Evolutionary conservation across 2,329 filamentous ascomycete genomes (phyloP).

Genomic region (Thelonectria rubi): DNA sequence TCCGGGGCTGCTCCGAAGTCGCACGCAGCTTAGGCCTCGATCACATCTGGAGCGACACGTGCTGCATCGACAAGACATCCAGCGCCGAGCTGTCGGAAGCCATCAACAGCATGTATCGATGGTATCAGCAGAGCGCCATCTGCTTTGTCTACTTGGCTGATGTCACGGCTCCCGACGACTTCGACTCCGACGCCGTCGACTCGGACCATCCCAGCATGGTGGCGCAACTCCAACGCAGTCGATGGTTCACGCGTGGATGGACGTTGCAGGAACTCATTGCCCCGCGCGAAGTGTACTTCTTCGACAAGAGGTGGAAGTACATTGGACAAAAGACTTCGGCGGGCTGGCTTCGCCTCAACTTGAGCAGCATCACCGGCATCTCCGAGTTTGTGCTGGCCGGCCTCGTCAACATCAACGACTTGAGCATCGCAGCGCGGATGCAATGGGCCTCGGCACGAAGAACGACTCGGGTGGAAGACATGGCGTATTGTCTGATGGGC

Average conservation of each 20-base stretch:
- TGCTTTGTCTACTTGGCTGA: slow-evolving; percentile 30
- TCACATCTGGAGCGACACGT: slow-evolving; percentile 27
- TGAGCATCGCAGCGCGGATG: slow-evolving; percentile 17
- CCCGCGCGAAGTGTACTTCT: slow-evolving; percentile 6
- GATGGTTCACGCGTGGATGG: slow-evolving; percentile 29
- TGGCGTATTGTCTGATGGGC: slow-evolving; percentile 15
- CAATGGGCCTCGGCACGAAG: slow-evolving; percentile 8
- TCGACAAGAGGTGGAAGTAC: slow-evolving; percentile 9
- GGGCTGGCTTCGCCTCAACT: not conserved
- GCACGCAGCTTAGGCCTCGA: not conserved
- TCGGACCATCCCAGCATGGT: not conserved
- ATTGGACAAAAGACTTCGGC: slow-evolving; percentile 13
- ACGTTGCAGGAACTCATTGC: slow-evolving; percentile 24
- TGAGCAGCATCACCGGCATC: slow-evolving; percentile 16
- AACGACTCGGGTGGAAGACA: slow-evolving; percentile 15
- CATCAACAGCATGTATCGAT: slow-evolving; percentile 32
- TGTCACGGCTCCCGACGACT: not conserved
- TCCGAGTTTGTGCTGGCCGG: not conserved
- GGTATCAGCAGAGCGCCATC: slow-evolving; percentile 22
- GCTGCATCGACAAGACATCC: slow-evolving; percentile 32
- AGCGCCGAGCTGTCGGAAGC: slow-evolving; percentile 29
- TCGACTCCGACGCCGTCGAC: not conserved
- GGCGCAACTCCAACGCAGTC: not conserved
- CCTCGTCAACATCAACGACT: not conserved
- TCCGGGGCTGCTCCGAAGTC: not conserved